These are phyloP conservation scores for Reticulascus tulasneorum DNA, from an alignment of 2,329 filamentous ascomycete species.

Conservation along the genomic window DNA sequence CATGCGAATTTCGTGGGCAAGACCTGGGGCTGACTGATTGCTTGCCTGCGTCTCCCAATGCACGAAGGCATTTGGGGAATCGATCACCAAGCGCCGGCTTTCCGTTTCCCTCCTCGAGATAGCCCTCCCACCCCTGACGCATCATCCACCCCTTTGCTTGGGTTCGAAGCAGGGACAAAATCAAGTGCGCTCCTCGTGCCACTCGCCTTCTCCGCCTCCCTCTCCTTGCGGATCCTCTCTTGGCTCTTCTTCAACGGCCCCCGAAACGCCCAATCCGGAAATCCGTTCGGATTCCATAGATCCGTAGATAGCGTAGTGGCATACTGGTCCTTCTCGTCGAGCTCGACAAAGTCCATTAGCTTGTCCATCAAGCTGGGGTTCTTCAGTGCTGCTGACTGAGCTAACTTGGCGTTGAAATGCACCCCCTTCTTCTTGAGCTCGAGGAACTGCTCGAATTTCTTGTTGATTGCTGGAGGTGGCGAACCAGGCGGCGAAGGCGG, in stretches of 20 bases:
- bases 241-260: constrained; percentile 47
- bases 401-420: constrained; percentile 75
- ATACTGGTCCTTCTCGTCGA: constrained; percentile 56
- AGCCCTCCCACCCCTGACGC: constrained; percentile 17
- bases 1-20: too few species aligned
- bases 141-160: constrained; percentile 15
- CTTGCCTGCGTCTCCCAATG: not conserved
- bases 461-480: constrained; percentile 47
- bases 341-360: constrained; percentile 62
- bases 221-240: constrained; percentile 39
- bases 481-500: constrained; percentile 68
- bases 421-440: constrained; percentile 70
- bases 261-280: constrained; percentile 53
- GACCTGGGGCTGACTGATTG: too few species aligned
- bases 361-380: constrained; percentile 73
- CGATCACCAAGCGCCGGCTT: constrained; percentile 19
- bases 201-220: constrained; percentile 37
- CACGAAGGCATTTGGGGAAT: not conserved
- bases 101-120: constrained; percentile 26
- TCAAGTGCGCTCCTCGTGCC: constrained; percentile 41
- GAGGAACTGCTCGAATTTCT: constrained; percentile 71
- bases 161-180: constrained; percentile 45
- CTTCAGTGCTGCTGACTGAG: constrained; percentile 60
- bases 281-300: constrained; percentile 52
- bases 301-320: constrained; percentile 53